Conservation (phyloP, 345 rosid species). For the Draba incana region DNA sequence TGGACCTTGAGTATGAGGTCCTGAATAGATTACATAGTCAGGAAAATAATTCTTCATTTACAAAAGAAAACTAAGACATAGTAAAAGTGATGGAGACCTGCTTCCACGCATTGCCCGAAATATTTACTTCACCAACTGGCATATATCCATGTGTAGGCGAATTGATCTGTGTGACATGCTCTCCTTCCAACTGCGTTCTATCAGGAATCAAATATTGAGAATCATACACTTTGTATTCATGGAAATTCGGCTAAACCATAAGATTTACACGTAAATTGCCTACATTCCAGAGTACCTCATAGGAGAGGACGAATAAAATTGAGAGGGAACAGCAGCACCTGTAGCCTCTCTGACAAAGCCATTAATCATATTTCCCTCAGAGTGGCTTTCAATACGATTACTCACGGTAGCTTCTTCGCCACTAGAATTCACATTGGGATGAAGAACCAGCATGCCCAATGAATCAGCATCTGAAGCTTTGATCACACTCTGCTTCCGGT, state of each 20-base stretch:
- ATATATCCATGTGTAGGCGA: slow-evolving; percentile 54
- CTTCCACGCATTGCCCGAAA: slow-evolving; percentile 60
- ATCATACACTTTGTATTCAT: slow-evolving; percentile 25
- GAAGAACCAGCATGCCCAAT: slow-evolving; percentile 47
- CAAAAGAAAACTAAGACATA: slow-evolving; percentile 16
- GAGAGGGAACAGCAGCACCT: slow-evolving; percentile 49
- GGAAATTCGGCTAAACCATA: slow-evolving; percentile 13
- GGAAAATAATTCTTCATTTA: slow-evolving; percentile 17
- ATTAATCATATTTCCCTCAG: slow-evolving; percentile 45
- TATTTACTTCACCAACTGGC: slow-evolving; percentile 65
- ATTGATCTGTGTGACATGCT: slow-evolving; percentile 43
- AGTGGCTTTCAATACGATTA: slow-evolving; percentile 42
- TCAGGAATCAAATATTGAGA: slow-evolving; percentile 27
- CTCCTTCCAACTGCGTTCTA: slow-evolving; percentile 69
- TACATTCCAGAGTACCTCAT: slow-evolving; percentile 50
- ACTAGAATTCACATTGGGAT: slow-evolving; percentile 42
- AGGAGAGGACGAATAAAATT: slow-evolving; percentile 61
- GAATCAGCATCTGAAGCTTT: slow-evolving; percentile 42
- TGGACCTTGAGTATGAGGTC: slow-evolving; percentile 60
- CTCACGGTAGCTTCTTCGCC: slow-evolving; percentile 44
- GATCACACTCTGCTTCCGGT: slow-evolving; percentile 41
- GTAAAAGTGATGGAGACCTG: slow-evolving; percentile 57
- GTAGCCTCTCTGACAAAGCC: slow-evolving; percentile 49
- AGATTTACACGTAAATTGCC: slow-evolving; percentile 8
- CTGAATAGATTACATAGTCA: slow-evolving; percentile 44